Conservation (phyloP, 345 rosid species). For the Theobroma cacao region DNA sequence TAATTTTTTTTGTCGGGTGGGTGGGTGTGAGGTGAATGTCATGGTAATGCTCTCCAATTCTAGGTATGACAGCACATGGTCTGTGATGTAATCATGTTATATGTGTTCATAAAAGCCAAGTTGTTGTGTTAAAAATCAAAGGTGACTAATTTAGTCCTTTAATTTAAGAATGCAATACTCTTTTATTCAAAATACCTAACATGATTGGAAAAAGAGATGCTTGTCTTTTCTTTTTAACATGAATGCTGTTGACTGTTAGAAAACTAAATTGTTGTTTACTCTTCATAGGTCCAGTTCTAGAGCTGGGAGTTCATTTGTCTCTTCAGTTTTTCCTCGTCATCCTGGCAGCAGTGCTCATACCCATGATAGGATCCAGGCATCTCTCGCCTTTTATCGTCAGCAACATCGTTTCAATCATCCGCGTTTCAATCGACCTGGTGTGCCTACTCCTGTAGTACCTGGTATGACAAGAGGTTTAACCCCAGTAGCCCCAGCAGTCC, state of each 20-base stretch:
- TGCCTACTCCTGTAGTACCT: constrained; percentile 34
- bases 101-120: background rate
- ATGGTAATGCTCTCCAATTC: background rate
- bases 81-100: background rate
- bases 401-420: constrained; percentile 35
- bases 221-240: background rate
- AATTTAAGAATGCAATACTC: background rate
- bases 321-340: constrained; percentile 44
- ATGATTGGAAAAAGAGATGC: background rate
- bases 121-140: background rate
- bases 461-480: constrained; percentile 52
- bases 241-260: background rate
- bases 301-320: constrained; percentile 34
- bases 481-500: constrained; percentile 25
- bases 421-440: constrained; percentile 27
- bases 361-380: constrained; percentile 44
- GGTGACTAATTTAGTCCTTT: background rate
- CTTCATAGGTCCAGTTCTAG: constrained; percentile 47
- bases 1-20: no score
- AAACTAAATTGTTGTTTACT: constrained; percentile 4
- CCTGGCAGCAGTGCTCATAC: constrained; percentile 43
- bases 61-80: background rate
- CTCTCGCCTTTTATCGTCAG: constrained; percentile 44
- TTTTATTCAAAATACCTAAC: background rate
- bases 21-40: background rate